Percentiles rank a stretch among this genome's conserved stretches.
phyloP scores from a whole-genome alignment of 495 filamentous ascomycete species.

The Copromyces sp. region DNA sequence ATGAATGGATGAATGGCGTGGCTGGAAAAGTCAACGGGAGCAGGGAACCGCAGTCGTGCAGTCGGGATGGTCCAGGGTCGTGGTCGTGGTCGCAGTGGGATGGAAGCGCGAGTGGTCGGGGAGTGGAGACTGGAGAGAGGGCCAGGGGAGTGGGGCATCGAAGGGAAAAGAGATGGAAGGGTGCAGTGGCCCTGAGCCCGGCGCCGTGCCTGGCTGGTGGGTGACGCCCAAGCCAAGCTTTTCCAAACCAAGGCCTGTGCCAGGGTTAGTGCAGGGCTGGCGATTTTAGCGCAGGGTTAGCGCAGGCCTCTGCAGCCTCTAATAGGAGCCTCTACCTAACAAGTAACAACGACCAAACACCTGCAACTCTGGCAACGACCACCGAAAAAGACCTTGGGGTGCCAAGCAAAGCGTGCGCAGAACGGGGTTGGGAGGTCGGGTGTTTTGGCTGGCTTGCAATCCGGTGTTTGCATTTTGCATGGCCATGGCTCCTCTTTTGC shows the following conservation, averaged over 20 bases:
- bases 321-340: not conserved
- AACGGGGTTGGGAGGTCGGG: not conserved
- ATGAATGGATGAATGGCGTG: slow-evolving; percentile 12
- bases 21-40: slow-evolving; percentile 20
- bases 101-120: not conserved
- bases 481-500: not conserved
- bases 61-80: not conserved
- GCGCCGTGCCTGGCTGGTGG: not conserved
- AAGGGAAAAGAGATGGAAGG: not conserved
- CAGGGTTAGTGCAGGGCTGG: not conserved
- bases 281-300: not conserved
- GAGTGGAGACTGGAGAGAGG: not conserved
- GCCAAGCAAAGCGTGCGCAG: not conserved
- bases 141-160: not conserved
- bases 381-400: not conserved
- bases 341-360: not conserved
- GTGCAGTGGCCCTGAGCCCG: not conserved
- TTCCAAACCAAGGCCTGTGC: not conserved
- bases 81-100: not conserved
- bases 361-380: not conserved
- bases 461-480: not conserved
- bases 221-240: not conserved
- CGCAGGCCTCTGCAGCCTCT: not conserved
- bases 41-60: not conserved
- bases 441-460: not conserved